Base-by-base conservation (phyloP, 768 basidiomycete species). In the Boletus huronensis region DNA sequence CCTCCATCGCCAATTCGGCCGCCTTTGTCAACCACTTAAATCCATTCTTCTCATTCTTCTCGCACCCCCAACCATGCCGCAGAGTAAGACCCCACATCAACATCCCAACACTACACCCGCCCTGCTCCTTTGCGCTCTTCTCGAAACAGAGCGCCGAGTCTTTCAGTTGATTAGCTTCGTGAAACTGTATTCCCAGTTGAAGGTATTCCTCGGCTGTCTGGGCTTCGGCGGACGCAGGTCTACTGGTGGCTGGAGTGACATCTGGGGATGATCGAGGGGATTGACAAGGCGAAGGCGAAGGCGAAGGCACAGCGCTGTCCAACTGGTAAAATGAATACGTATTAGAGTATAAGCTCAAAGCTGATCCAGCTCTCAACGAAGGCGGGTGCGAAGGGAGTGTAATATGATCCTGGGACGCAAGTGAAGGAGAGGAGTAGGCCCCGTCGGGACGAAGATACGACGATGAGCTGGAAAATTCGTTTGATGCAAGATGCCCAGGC, bases 51-150 rank as follows among this genome's bases (percentile, higher is more conserved):
- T 93, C 90, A 62, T 92, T 83, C 78, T 88, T 85, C 66, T 78
- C 72, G 59, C 85, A 84, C 3, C 93, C 93, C 93, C 93, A 96
- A 2, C 92, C 93, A 67, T 93, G 90, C 48, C 93, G 76, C 63
- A 93, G 73, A 29, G 90, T 77, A 39, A 96, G 73, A 0, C 93
- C 93, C 81, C 88, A 94, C 89, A 96, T 92, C 55, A 95, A 71
- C 91, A 93, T 94, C 17, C 93, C 93, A 5, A 91, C 84, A 2
- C 87, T 87, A 64, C 88, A 93, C 2, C 91, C 93, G 1, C 92
- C 92, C 48, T 77, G 72, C 56, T 82, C 75, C 50, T 76, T 88
- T 11, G 90, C 90, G 43, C 85, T 83, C 70, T 79, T 80, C 72
- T 93, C 90, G 65, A 93, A 92, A 68, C 77, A 90, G 25, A 68